Conservation (phyloP, 2,329 filamentous ascomycete genomes). For the Ciborinia camelliae region DNA sequence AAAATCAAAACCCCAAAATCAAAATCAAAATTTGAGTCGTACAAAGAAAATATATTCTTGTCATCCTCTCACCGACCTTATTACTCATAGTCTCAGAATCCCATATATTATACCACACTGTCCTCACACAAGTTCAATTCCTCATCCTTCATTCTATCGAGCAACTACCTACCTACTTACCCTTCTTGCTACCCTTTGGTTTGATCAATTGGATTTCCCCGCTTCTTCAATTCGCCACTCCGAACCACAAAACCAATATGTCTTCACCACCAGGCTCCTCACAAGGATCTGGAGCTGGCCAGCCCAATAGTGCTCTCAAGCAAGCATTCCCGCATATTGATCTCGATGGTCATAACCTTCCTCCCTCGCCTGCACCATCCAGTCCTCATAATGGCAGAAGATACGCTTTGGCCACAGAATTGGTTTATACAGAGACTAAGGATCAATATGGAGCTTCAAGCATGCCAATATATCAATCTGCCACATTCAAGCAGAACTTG, state of each 20-base stretch:
- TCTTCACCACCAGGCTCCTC: conserved; percentile 36
- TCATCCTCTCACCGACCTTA: neutral
- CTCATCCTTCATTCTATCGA: neutral
- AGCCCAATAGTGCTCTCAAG: conserved; percentile 28
- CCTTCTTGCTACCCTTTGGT: too few relatives aligned
- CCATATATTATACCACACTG: neutral
- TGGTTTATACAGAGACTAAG: conserved; percentile 92
- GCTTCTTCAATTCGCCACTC: neutral
- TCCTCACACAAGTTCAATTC: neutral
- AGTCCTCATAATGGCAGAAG: conserved; percentile 81
- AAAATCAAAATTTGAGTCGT: conserved; percentile 10
- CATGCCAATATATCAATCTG: conserved; percentile 96
- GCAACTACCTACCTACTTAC: neutral
- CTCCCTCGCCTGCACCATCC: conserved; percentile 89
- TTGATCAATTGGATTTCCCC: conserved; percentile 9
- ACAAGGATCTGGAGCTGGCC: conserved; percentile 25
- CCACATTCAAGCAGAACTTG: conserved; percentile 93
- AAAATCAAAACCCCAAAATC: too few relatives aligned
- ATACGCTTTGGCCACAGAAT: conserved; percentile 91
- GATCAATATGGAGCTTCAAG: conserved; percentile 98
- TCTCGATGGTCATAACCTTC: conserved; percentile 78
- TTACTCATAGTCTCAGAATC: neutral
- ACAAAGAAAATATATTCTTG: neutral
- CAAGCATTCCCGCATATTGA: conserved; percentile 55
- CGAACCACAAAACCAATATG: conserved; percentile 25